phyloP scores from a whole-genome alignment of 257 asterid species.

The Solanum medicagineum region DNA sequence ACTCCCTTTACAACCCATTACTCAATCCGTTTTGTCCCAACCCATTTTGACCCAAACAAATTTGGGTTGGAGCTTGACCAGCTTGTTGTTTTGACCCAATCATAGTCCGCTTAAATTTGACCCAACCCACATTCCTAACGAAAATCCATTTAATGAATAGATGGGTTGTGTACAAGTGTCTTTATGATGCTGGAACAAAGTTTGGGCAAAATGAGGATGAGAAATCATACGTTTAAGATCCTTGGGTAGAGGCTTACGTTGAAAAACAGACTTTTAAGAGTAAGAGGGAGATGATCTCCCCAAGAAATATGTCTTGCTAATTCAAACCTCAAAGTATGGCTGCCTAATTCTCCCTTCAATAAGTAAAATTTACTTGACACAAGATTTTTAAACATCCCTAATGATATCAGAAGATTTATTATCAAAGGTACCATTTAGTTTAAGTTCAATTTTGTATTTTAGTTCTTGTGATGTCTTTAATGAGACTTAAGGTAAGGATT shows the following conservation, averaged over 20 bases:
- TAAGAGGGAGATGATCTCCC: not conserved
- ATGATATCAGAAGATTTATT: not conserved
- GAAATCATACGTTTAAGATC: not conserved
- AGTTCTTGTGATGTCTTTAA: not conserved
- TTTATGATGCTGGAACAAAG: not conserved
- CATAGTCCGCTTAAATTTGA: too few species aligned
- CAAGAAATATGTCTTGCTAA: not conserved
- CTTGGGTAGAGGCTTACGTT: not conserved
- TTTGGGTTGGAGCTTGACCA: too few species aligned
- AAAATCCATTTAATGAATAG: not conserved
- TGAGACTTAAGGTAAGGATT: not conserved
- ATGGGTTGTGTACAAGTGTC: not conserved
- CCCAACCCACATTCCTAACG: too few species aligned
- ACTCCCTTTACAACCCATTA: too few species aligned
- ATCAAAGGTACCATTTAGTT: not conserved
- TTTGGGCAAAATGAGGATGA: not conserved
- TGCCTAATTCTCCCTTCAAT: not conserved
- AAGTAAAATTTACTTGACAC: not conserved
- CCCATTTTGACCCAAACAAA: too few species aligned
- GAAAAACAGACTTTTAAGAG: not conserved
- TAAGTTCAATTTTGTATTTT: not conserved
- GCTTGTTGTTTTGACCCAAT: too few species aligned
- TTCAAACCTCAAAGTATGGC: not conserved
- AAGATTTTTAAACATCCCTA: too few species aligned
- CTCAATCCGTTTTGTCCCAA: too few species aligned